Evolutionary conservation across 1,139 yeast species (phyloP), one percentile per base, ranked within the genome.

Genomic region (Candida sp.): DNA sequence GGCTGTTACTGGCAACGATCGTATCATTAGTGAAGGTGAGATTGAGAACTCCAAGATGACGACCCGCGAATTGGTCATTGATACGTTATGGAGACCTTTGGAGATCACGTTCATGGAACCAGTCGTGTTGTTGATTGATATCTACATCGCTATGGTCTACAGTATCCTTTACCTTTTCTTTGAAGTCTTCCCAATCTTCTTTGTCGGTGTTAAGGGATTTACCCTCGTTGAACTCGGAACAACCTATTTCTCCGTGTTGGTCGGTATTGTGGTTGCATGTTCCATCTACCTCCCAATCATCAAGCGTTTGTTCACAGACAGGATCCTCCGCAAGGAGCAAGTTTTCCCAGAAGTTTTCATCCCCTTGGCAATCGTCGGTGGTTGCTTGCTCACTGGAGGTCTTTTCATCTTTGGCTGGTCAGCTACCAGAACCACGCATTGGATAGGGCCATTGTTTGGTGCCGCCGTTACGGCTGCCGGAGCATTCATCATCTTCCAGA

Each of bases 261-360:
- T 59, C 44, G 70, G 70, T 48, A 52, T 57, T 41, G 37, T 52
- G 9, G 11, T 63, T 32, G 72, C 67, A 23, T 66, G 67, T 12
- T 38, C 53, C 1, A 44, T 64, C 23, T 70, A 68, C 51, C 51
- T 66, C 34, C 61, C 65, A 0, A 42, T 57, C 25, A 58, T 65
- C 25, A 51, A 57, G 32, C 49, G 51, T 31, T 48, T 30, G 2
- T 69, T 63, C 48, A 67, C 72, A 22, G 56, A 70, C 46, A 73
- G 68, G n/a, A 48, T 57, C 5, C 57, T 65, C 4, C 63, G 63
- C 31, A 72, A 71, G 32, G 79, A 82, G 23, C 61, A 63, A 27
- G 71, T 83, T 0, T 61, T 69, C 9, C 91, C 94, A 0, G 94
- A 88, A 60, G 79, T 77, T 51, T 77, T 90, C 51, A 67, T 88